Evolutionary conservation across 2,329 filamentous ascomycete species (phyloP).

Genomic region (Pyricularia sp.): DNA sequence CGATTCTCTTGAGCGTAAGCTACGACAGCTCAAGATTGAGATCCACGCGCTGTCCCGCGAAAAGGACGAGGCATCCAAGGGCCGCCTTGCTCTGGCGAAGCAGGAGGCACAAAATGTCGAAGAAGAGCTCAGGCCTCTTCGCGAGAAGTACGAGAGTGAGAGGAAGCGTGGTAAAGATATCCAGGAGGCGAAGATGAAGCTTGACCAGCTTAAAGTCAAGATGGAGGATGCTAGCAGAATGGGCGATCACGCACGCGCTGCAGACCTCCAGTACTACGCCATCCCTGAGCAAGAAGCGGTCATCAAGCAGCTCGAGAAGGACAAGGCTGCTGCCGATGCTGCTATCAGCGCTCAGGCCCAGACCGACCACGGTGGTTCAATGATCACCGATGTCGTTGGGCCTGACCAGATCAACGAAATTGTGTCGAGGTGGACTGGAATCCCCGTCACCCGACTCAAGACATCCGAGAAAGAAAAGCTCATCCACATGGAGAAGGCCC

Average conservation of each 20-base stretch:
- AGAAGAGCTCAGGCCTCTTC: constrained; percentile 81
- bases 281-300: constrained; percentile 79
- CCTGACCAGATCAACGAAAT: constrained; percentile 99
- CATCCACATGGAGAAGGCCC: constrained; percentile 86
- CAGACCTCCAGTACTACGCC: constrained; percentile 92
- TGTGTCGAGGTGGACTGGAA: constrained; percentile 93
- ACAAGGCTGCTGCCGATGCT: constrained; percentile 68
- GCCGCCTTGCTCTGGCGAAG: constrained; percentile 68
- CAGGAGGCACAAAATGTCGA: constrained; percentile 89
- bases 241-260: constrained; percentile 73
- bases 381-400: constrained; percentile 87
- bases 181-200: constrained; percentile 87
- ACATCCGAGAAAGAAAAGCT: constrained; percentile 97
- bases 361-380: constrained; percentile 50
- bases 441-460: constrained; percentile 85
- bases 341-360: constrained; percentile 38
- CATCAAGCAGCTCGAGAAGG: constrained; percentile 69
- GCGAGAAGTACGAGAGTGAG: constrained; percentile 91
- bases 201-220: constrained; percentile 83
- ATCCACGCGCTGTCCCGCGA: constrained; percentile 91
- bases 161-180: constrained; percentile 84
- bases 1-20: constrained; percentile 81
- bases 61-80: constrained; percentile 83
- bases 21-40: constrained; percentile 89
- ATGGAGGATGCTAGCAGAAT: constrained; percentile 84